Base-by-base conservation (phyloP, 2,329 filamentous ascomycete genomes). In the Neofusicoccum parvum region DNA sequence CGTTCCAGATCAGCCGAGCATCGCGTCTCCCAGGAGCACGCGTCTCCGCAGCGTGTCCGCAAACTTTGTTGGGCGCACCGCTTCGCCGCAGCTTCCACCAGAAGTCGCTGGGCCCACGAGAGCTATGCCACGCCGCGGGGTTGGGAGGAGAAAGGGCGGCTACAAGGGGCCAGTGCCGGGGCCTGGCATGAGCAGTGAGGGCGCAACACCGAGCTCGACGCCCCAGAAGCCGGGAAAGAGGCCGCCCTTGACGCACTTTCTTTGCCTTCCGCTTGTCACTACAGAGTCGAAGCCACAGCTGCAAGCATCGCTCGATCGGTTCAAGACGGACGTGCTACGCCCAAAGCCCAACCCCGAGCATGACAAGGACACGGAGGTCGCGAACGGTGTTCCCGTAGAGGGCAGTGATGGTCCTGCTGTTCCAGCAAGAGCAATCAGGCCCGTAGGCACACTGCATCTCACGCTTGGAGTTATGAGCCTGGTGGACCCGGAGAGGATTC, bases 401-500 rank as follows among this genome's bases (percentile, higher is more conserved):
- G 51, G 75, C 53, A 56, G 49, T 72, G 78, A 65, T 76, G 80
- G 68, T 77, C 67, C 39, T 34, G 80, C 81, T 5, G 79, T 94
- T 10, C 90, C 91, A 0, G 75, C 81, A 37, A 85, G 85, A 64
- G 92, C 92, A 1, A 80, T 97, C 59, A 83, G 93, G 34, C 92
- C 92, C 0, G 78, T 92, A 0, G 91, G 92, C 0, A 93, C 92
- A 1, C 78, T 97, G 54, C 94, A 98, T 77, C 81, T 96, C 2
- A 97, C 94, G 0, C 82, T 97, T 0, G 94, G 93, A 0, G 91
- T 96, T 1, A 94, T 97, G 90, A 90, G 86, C 69, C 84, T 97
- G 10, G 78, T 82, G 3, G 82, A 80, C 2, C 77, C 81, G 2
- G 81, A 84, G 51, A 76, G 78, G 1, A 68, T 89, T 2, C 71